Evolutionary conservation across 192 early-diverging fungal genomes (phyloP), one percentile per base, ranked within the genome.

Genomic region (Podila horticola): DNA sequence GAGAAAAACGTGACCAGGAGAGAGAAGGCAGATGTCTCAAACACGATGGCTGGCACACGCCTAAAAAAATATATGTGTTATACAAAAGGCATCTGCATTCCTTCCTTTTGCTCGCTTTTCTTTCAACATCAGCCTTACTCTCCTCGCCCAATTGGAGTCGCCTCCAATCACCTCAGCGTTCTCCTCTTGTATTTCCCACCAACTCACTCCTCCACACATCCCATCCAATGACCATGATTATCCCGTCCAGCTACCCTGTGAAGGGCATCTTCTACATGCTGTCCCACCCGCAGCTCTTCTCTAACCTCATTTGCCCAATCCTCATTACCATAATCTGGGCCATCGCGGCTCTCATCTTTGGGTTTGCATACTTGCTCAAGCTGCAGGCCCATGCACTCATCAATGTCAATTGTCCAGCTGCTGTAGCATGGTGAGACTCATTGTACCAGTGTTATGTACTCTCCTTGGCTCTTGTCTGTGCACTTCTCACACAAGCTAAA

Each of bases 341-440:
- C 10, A 69, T 91, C 28, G 68, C 71, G 0, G 64, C 75, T 28
- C 69, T 88, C 12, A 82, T 92, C 29, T 71, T 90, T 34, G 79
- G 84, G 4, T 90, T 92, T 67, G 86, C 84, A 5, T 89, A 86
- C 74, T 67, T 89, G 5, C 82, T 92, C 64, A 74, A 79, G 24
- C 74, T 88, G 2, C 91, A 92, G 74, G 90, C 90, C 5, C 83
- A 90, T 72, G 91, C 85, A 15, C 75, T 92, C 12, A 86, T 87
- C 20, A 19, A 38, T 2, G 84, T 48, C 10, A 69, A 84, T 4
- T 86, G 88, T 36, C 90, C 90, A n/a, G 79, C 69, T 0, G 89
- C 90, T 79, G 75, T 92, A 4, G 87, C 90, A 22, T 92, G 91
- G 91, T 79, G 67, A 59, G 30, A 41, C 41, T 45, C 15, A 12